Conservation (phyloP, 805 yeast species). For the Wickerhamomyces canadensis region DNA sequence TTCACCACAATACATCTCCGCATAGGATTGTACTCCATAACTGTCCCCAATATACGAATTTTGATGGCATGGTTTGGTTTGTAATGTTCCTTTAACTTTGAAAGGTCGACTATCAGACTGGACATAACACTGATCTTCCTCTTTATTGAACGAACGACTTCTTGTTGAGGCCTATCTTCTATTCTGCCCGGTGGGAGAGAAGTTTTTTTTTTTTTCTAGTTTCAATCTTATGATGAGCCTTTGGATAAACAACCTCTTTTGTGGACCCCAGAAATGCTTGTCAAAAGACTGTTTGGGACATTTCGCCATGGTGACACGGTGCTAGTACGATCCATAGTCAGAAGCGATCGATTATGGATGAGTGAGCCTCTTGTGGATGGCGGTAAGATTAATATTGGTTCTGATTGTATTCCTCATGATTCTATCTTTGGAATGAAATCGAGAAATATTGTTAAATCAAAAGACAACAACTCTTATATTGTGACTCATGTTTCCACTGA, state of each 20-base stretch:
- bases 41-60: constrained; percentile 17
- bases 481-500: constrained; percentile 38
- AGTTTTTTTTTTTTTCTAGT: neutral
- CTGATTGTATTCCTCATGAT: constrained; percentile 29
- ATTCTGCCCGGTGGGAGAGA: no score
- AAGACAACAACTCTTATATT: constrained; percentile 26
- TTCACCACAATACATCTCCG: constrained; percentile 9
- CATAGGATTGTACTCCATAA: constrained; percentile 16
- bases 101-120: constrained; percentile 10
- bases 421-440: constrained; percentile 35
- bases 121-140: constrained; percentile 10
- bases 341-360: constrained; percentile 21
- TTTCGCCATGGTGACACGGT: constrained; percentile 17
- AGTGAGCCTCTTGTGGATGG: constrained; percentile 20
- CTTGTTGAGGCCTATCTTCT: no score
- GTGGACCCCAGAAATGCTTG: no score
- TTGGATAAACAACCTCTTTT: no score
- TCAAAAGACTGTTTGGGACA: neutral
- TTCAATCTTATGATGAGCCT: no score
- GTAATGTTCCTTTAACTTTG: constrained; percentile 2
- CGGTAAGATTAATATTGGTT: constrained; percentile 15
- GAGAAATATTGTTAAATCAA: constrained; percentile 26
- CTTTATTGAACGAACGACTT: no score
- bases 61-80: constrained; percentile 11
- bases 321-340: constrained; percentile 13